Base-by-base conservation (phyloP, 108 stramenopile species). In the Cyclotella choctawhatcheeana region DNA sequence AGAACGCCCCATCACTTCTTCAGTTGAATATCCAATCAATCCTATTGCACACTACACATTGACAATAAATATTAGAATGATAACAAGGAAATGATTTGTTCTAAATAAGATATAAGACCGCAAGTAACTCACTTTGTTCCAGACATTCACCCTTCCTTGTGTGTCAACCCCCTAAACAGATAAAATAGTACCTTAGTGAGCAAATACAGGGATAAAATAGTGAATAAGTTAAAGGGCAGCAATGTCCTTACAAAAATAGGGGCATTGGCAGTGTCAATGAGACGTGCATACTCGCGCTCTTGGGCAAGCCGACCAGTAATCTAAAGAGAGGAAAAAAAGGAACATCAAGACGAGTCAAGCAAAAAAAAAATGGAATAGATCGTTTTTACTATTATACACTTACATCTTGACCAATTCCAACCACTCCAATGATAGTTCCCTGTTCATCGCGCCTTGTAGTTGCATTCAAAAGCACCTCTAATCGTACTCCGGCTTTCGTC, bases 1-100 rank as follows among this genome's bases (percentile, higher is more conserved):
- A 0, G 84, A 80, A 32, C 83, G 54, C 40, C 85, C 84, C 48
- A 88, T 83, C 12, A 87, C 86, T 67, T 92, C 87, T 30, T 86
- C 85, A 32, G 85, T 86, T 17, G 76, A 67, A 69, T 78, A 89
- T 12, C 88, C 88, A 16, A 88, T 89, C 37, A 92, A 76, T 62
- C 79, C 74, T 10, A 12, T 43, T n/a, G 76, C 64, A 44, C 64
- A 64, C n/a, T n/a, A n/a, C n/a, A n/a, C n/a, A n/a, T n/a, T n/a
- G n/a, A n/a, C n/a, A n/a, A n/a, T n/a, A n/a, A n/a, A n/a, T n/a
- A n/a, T n/a, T n/a, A n/a, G n/a, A n/a, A n/a, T n/a, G n/a, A n/a
- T n/a, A n/a, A n/a, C n/a, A n/a, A n/a, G n/a, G n/a, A n/a, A n/a
- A n/a, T n/a, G n/a, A n/a, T n/a, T n/a, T n/a, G n/a, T n/a, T n/a